Base-by-base conservation (phyloP, 139 green algal genomes). In the Desmodesmus armatus region DNA sequence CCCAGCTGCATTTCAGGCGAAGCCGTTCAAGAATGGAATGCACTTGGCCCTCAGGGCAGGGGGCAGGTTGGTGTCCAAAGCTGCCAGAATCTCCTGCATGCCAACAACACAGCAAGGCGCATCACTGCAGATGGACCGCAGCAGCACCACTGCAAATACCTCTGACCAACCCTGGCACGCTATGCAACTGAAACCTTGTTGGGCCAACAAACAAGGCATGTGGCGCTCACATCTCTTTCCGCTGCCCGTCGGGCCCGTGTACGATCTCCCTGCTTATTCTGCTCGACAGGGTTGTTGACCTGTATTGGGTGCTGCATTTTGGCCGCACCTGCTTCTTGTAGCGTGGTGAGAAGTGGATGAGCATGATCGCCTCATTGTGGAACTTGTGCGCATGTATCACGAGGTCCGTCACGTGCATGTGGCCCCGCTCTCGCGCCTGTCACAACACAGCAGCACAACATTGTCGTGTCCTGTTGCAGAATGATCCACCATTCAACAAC, bases 351-450 rank as follows among this genome's bases (percentile, higher is more conserved):
- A 81, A 88, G 71, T 98, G 95, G 63, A 96, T 95, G 33, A 98
- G 88, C 62, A 98, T 74, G 72, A 98, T 95, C 44, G 85, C 88
- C 82, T 96, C 93, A 72, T 96, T 97, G 85, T 97, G 87, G 62
- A 96, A 95, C 39, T 80, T 85, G 80, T 96, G 91, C 15, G 91
- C 90, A 44, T 95, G 81, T 27, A 88, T 86, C 3, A 93, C 88
- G 3, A 96, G 86, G 74, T 96, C 91, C 15, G 91, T 86, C 21
- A 96, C 89, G 86, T 96, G 93, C 75, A 94, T 95, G 91, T 96
- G 93, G 13, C 92, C 93, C 11, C 90, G 90, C 25, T 84, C 89
- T 0, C 88, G 85, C 11, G 91, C 88, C 70, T 55, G n/a, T 15
- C 4, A 67, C 25, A 5, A 35, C 7, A 13, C 47, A 55, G 9